Conservation (phyloP, 1,139 yeast species). For the Yamadazyma blattariae region DNA sequence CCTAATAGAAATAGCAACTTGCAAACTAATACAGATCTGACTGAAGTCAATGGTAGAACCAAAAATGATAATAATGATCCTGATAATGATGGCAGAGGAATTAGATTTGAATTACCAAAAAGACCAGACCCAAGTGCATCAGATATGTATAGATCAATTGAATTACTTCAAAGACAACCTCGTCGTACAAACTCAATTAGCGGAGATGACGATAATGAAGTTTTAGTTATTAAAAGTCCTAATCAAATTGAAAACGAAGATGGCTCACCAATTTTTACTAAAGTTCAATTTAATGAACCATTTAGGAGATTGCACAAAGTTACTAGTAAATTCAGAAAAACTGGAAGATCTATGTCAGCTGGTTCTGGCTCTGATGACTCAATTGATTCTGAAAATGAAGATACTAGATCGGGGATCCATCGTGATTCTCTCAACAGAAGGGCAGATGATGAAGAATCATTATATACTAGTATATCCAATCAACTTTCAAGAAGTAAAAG, state of each 20-base stretch:
- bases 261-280: slow-evolving; percentile 33
- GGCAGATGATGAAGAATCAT: slow-evolving; percentile 15
- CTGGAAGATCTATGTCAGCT: slow-evolving; percentile 13
- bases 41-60: slow-evolving; percentile 17
- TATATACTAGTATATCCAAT: slow-evolving; percentile 10
- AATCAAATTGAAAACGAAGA: slow-evolving; percentile 55
- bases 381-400: slow-evolving; percentile 21
- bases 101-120: slow-evolving; percentile 39
- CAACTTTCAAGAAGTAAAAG: slow-evolving; percentile 37
- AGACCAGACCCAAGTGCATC: slow-evolving; percentile 66
- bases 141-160: slow-evolving; percentile 80
- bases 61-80: neutral
- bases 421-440: slow-evolving; percentile 15
- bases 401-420: neutral
- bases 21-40: slow-evolving; percentile 33
- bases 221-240: slow-evolving; percentile 77
- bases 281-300: slow-evolving; percentile 20
- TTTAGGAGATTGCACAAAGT: slow-evolving; percentile 14
- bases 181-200: neutral
- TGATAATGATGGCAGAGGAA: slow-evolving; percentile 10
- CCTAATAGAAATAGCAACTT: slow-evolving; percentile 14
- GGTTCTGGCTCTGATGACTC: slow-evolving; percentile 12
- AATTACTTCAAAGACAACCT: slow-evolving; percentile 55
- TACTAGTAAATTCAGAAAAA: slow-evolving; percentile 21
- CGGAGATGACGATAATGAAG: slow-evolving; percentile 35